phyloP scores from a whole-genome alignment of 2,329 filamentous ascomycete species.

The Fusarium papillatum region DNA sequence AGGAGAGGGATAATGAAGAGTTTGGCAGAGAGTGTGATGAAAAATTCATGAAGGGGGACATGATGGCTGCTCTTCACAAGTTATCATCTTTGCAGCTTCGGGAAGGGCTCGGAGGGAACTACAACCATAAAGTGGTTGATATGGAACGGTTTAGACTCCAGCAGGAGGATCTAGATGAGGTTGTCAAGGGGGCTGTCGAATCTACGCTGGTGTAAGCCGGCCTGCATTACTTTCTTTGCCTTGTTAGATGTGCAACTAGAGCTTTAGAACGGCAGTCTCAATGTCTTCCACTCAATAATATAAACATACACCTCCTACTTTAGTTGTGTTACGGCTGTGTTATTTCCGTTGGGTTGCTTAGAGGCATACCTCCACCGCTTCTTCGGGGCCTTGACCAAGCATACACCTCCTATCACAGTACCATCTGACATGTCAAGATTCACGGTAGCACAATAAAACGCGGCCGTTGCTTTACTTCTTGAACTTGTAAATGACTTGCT shows the following conservation, averaged over 20 bases:
- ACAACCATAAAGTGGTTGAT: slow-evolving; percentile 46
- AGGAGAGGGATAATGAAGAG: slow-evolving; percentile 10
- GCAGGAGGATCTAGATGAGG: slow-evolving; percentile 46
- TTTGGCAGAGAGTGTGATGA: slow-evolving; percentile 26
- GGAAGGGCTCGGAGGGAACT: slow-evolving; percentile 49
- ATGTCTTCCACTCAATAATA: background rate
- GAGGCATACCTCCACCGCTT: no score
- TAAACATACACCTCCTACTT: no score
- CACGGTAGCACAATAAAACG: background rate
- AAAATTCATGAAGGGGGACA: slow-evolving; percentile 34
- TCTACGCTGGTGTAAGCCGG: background rate
- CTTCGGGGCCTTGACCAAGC: background rate
- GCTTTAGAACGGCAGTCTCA: background rate
- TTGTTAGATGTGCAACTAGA: background rate
- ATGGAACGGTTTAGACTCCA: slow-evolving; percentile 43
- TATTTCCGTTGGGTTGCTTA: no score
- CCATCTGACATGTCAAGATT: no score
- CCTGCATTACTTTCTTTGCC: background rate
- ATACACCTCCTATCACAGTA: background rate
- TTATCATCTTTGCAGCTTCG: slow-evolving; percentile 47
- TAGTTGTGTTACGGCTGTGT: no score
- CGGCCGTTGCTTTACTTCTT: background rate
- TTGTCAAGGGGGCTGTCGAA: slow-evolving; percentile 31
- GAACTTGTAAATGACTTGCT: background rate
- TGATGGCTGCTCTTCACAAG: slow-evolving; percentile 31